phyloP scores from a whole-genome alignment of 208 protist species.

The Leishmania major region DNA sequence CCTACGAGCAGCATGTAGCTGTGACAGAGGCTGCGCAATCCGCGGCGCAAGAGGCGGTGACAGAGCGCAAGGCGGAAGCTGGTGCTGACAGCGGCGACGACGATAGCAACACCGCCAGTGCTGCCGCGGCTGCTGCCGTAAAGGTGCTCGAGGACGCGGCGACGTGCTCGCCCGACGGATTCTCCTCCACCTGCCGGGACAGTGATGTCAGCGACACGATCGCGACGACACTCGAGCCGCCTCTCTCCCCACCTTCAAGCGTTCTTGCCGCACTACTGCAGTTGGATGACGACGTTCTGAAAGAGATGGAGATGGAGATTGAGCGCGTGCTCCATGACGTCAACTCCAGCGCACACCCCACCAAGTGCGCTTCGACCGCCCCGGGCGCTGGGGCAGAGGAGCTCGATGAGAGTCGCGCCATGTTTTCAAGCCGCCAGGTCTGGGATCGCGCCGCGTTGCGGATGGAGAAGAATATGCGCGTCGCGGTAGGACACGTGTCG shows the following conservation, averaged over 20 bases:
- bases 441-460: slow-evolving; percentile 26
- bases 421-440: slow-evolving; percentile 5
- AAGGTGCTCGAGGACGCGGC: slow-evolving; percentile 32
- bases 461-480: slow-evolving; percentile 33
- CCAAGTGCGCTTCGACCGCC: background rate
- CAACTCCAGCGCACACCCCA: background rate
- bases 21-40: slow-evolving; percentile 33
- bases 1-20: slow-evolving; percentile 48
- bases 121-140: slow-evolving; percentile 4
- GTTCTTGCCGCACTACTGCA: slow-evolving; percentile 34
- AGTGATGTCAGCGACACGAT: background rate
- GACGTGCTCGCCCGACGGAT: slow-evolving; percentile 2
- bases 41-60: slow-evolving; percentile 24
- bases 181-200: background rate
- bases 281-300: slow-evolving; percentile 73
- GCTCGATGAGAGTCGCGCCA: background rate
- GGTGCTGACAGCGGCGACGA: background rate
- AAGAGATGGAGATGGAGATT: slow-evolving; percentile 82
- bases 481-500: slow-evolving; percentile 35
- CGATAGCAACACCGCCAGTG: slow-evolving; percentile 5
- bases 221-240: background rate
- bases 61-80: slow-evolving; percentile 2
- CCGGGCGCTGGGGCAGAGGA: background rate
- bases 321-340: slow-evolving; percentile 51
- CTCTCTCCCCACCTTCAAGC: background rate